Base-by-base conservation (phyloP, 2,329 filamentous ascomycete species). In the Triangularia setosa region DNA sequence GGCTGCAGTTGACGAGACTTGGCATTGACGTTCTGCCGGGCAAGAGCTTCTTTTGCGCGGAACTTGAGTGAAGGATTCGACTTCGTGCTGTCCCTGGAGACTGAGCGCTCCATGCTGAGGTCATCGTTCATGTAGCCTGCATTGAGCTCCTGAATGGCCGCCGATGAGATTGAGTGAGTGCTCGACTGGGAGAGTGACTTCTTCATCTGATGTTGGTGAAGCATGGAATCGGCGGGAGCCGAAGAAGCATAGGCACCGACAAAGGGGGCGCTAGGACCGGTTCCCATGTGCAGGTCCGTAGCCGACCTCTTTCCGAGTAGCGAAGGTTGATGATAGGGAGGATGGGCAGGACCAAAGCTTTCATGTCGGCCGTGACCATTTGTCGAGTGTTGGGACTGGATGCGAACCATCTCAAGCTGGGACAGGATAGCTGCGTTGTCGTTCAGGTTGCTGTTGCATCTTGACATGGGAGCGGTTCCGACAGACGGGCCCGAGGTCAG, bases 11-110 rank as follows among this genome's bases (percentile, higher is more conserved):
- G 65, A 14, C 68, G 69, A 16, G 65, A 70, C 33, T 70, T 72
- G 58, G 64, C 78, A 25, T 81, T 81, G 52, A 78, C 73, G 18
- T 81, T 77, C 58, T 84, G 80, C 21, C 80, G 78, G 48, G 76
- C 75, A 2, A 80, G 75, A 0, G 82, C 78, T 59, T 83, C 79
- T 69, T 81, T 83, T 27, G 79, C 79, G 11, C 83, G 81, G 8
- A 75, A 74, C 35, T 79, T 79, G 0, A 81, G 71, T 0, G 83
- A 80, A 58, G 65, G 64, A 58, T 63, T 70, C 1, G 83, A 85
- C 67, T 73, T 79, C 61, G 72, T 74, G 69, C 82, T 84, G 67
- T 80, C 81, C 64, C 76, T 80, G 8, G 83, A 84, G n/a, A 74
- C 66, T 1, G 81, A 82, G 8, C 82, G 78, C 66, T 83, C 78